Evolutionary conservation across 1,284 basidiomycete genomes (phyloP), one percentile per base, ranked within the genome.

Genomic region (Chiua sp.): DNA sequence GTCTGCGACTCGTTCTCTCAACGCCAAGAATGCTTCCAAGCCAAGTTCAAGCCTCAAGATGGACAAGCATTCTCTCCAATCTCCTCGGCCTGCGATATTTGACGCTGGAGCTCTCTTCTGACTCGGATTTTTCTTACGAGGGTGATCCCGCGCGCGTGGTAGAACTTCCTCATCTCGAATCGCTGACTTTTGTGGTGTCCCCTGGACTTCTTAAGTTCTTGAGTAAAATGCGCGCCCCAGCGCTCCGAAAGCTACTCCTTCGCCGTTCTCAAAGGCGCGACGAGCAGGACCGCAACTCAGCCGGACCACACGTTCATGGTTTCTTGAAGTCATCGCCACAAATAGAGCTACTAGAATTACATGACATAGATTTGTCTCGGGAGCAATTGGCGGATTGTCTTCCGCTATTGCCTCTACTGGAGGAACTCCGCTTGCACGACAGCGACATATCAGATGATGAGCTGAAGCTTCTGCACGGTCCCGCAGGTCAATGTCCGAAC

Each of bases 381-480:
- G 70, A 74, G 30, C 75, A 79, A 44, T 83, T 86, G 66, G 68
- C 72, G 23, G 68, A 68, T 20, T 79, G 76, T 61, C 79, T 87
- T 65, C 60, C 68, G 5, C 60, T 69, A 22, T 70, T 84, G 20
- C 75, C 79, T 10, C 62, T 62, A 20, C 70, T 89, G 49, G 75
- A 79, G 64, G 79, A 82, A 56, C 75, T 89, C 8, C 80, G 80
- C 51, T 73, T 88, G 47, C 87, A 88, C 68, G 85, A 87, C 65
- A 84, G 82, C 59, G 85, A 87, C 46, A 82, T 89, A 60, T 73
- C 82, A 22, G 82, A 87, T 66, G 71, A 73, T n/a, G 78, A 80
- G 30, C 62, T 89, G 11, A 64, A 67, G 13, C 62, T 72, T 47
- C 67, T 88, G 28, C 66, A 73, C 33, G 79, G 80, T 4, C 74